Conservation (phyloP, 768 basidiomycete species). For the Russula virescens region DNA sequence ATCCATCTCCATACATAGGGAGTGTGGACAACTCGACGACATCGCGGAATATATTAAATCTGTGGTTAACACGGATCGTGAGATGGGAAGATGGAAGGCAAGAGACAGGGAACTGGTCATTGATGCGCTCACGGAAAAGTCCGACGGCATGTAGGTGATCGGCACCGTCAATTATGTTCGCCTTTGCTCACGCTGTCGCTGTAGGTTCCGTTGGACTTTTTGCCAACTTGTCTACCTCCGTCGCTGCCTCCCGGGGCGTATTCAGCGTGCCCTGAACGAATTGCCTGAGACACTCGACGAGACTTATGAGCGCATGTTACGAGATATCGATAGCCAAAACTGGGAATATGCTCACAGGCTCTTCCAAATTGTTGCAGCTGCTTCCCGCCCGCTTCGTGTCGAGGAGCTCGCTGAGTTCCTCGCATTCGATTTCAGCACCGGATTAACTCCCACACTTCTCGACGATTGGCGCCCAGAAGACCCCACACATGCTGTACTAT, state of each 20-base stretch:
- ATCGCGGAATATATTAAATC: not conserved
- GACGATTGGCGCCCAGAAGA: not conserved
- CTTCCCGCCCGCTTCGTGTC: not conserved
- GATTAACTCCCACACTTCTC: not conserved
- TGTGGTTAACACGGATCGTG: not conserved
- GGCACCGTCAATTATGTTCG: too few species aligned
- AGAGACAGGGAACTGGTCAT: not conserved
- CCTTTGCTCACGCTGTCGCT: too few species aligned
- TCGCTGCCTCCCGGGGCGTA: not conserved
- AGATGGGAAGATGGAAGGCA: not conserved
- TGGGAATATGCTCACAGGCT: not conserved
- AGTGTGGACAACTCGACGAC: not conserved
- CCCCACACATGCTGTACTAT: not conserved
- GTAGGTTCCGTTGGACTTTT: not conserved
- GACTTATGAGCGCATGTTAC: not conserved
- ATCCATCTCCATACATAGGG: not conserved
- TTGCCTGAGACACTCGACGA: not conserved
- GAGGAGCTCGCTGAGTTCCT: not conserved
- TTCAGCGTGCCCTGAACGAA: not conserved
- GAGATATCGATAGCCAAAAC: not conserved
- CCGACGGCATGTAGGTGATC: not conserved
- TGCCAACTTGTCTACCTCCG: not conserved
- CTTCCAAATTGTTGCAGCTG: not conserved
- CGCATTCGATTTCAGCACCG: not conserved
- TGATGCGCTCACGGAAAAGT: not conserved